Evolutionary conservation across 2,329 filamentous ascomycete genomes (phyloP), one percentile per base, ranked within the genome.

Genomic region (Exophiala viscosa): DNA sequence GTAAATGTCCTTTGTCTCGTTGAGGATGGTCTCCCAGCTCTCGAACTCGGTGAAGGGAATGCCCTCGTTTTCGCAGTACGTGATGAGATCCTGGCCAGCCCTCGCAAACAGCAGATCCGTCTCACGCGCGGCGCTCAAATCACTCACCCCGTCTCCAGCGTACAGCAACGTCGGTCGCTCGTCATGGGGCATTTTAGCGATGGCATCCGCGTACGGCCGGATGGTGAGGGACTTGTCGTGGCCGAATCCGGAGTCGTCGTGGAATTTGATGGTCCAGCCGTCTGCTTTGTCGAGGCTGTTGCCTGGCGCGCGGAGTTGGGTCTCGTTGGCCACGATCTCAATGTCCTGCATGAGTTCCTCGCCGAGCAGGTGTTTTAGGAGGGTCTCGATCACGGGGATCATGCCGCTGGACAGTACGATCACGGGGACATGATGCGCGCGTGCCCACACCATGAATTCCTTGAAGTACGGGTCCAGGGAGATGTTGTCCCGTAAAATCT

Each of bases 161-260:
- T 99, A 99, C 70, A 97, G 90, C 73, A 97, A 82, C 35, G 83
- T 85, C 2, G 93, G 93, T 38, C 90, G 80, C 65, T 87, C 72
- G 31, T 76, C 69, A 11, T 76, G 76, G 0, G 88, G 84, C 39
- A 95, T 77, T 20, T 83, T 69, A 20, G 70, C 71, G 52, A 67
- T 64, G 31, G 64, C 61, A 36, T 66, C 77, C 2, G 86, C 85
- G 72, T 97, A 97, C 46, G 90, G 90, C 60, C 88, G 84, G 65
- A 99, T 90, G 68, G 93, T 89, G 48, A 92, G 77, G 20, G 86
- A 91, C 81, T 99, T 99, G 78, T 99, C 92, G 68, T 99, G 93
- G n/a, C 93, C 93, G 65, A 95, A 95, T 53, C 85, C 80, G 66
- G 87, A 88, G 57, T 54, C 49, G 68, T 99, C 91, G 66, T 90